Percentiles rank a stretch among this genome's conserved stretches.
These are phyloP conservation scores for Nothophytophthora sp. DNA, from an alignment of 352 stramenopile genomes.

Conservation along the genomic window DNA sequence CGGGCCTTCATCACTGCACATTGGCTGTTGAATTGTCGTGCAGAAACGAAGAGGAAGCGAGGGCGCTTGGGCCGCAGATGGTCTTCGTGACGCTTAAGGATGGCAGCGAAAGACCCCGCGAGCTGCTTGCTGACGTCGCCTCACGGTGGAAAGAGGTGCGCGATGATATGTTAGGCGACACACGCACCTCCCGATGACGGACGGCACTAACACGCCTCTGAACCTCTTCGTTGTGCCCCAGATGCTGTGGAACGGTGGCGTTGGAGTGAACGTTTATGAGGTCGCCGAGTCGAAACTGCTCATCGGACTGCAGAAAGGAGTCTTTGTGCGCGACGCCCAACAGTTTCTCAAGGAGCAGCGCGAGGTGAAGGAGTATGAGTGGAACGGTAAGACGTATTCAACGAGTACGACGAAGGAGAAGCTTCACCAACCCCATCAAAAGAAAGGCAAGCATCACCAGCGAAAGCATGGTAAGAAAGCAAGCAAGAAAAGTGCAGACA, in stretches of 20 bases:
- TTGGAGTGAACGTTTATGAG: conserved; percentile 75
- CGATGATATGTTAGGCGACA: neutral
- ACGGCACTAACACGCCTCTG: neutral
- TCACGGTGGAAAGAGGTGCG: conserved; percentile 74
- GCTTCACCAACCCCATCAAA: neutral
- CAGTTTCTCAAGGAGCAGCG: conserved; percentile 52
- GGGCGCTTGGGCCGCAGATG: conserved; percentile 72
- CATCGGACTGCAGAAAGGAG: conserved; percentile 62
- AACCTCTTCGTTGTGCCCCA: conserved; percentile 11
- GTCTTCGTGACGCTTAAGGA: conserved; percentile 67
- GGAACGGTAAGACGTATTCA: conserved; percentile 49
- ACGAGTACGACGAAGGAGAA: too few relatives aligned
- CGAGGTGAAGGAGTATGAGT: conserved; percentile 66
- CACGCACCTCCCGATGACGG: neutral
- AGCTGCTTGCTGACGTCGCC: conserved; percentile 47
- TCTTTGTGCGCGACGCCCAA: conserved; percentile 46
- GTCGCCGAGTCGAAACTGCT: conserved; percentile 57
- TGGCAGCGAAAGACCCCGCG: conserved; percentile 1
- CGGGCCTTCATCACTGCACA: neutral
- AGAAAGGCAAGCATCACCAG: neutral
- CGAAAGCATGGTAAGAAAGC: conserved; percentile 7
- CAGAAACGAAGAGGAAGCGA: conserved; percentile 45
- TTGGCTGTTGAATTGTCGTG: neutral
- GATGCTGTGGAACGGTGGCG: conserved; percentile 76
- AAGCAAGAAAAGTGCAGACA: neutral